These are phyloP conservation scores for Auricularia cornea DNA, from an alignment of 768 basidiomycete species.

Conservation along the genomic window DNA sequence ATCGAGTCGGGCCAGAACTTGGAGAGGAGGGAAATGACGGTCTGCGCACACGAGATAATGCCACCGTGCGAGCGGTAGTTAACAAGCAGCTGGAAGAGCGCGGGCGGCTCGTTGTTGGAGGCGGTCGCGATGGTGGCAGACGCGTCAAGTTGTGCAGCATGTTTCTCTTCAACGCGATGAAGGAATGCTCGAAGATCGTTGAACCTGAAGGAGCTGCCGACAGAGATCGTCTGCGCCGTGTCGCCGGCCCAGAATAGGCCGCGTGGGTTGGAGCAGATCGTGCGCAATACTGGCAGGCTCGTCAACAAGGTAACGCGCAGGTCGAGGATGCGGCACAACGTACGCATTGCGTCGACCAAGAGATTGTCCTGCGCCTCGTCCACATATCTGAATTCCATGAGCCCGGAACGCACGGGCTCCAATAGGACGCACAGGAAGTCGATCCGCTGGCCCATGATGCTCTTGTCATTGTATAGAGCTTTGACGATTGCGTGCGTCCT, in stretches of 20 bases:
- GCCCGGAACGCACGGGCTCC: neutral
- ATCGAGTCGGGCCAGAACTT: conserved; percentile 58
- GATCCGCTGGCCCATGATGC: conserved; percentile 34
- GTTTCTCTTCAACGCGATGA: conserved; percentile 48
- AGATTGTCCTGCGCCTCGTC: conserved; percentile 72
- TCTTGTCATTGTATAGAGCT: conserved; percentile 20
- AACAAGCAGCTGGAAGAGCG: conserved; percentile 44
- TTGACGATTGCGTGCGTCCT: conserved; percentile 46
- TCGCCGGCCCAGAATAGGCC: conserved; percentile 77
- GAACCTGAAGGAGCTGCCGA: conserved; percentile 65
- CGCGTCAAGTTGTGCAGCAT: conserved; percentile 1
- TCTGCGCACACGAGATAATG: conserved; percentile 64
- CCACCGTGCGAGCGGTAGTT: conserved; percentile 71
- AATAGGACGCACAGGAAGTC: conserved; percentile 42
- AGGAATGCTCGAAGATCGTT: conserved; percentile 62
- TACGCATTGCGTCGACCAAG: conserved; percentile 54
- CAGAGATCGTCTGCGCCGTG: conserved; percentile 69
- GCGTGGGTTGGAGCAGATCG: conserved; percentile 53
- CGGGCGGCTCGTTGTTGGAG: neutral
- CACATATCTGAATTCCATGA: conserved; percentile 42
- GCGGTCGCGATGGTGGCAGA: neutral
- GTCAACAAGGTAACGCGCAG: neutral
- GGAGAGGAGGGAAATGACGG: conserved; percentile 52
- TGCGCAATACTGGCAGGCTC: conserved; percentile 48
- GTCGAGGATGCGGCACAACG: conserved; percentile 11